phyloP scores from a whole-genome alignment of 768 basidiomycete species.

The Epithele typhae region DNA sequence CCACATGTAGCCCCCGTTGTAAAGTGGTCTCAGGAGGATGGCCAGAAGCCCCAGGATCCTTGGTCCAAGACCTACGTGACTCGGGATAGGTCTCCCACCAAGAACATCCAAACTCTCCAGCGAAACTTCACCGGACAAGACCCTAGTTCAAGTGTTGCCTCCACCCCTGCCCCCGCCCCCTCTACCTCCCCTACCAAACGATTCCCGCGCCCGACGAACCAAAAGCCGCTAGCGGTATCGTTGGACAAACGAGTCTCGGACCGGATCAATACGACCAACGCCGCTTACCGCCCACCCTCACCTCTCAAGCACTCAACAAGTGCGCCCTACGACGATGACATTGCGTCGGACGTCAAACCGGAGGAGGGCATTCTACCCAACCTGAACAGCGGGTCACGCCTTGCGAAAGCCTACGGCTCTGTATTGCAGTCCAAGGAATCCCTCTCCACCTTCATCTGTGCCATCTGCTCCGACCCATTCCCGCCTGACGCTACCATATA shows the following conservation, averaged over 20 bases:
- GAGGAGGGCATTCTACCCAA: slow-evolving; percentile 61
- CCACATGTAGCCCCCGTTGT: slow-evolving; percentile 56
- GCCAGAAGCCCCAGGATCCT: slow-evolving; percentile 50
- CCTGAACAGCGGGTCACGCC: slow-evolving; percentile 47
- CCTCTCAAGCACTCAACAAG: slow-evolving; percentile 42
- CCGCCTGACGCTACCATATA: slow-evolving; percentile 84
- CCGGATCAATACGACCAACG: slow-evolving; percentile 52
- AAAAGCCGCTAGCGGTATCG: slow-evolving; percentile 20
- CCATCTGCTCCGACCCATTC: slow-evolving; percentile 58
- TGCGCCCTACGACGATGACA: slow-evolving; percentile 22
- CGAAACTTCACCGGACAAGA: slow-evolving; percentile 5
- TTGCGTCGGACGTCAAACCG: slow-evolving; percentile 43
- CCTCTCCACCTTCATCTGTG: slow-evolving; percentile 65
- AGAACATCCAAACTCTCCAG: slow-evolving; percentile 5
- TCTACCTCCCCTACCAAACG: slow-evolving; percentile 36
- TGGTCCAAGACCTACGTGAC: slow-evolving; percentile 81
- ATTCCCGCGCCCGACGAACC: slow-evolving; percentile 45
- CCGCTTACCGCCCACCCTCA: slow-evolving; percentile 46
- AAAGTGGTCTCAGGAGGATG: slow-evolving; percentile 51
- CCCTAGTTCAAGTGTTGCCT: background rate
- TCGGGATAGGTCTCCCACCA: slow-evolving; percentile 44
- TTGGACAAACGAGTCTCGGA: slow-evolving; percentile 49
- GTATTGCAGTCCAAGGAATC: slow-evolving; percentile 76
- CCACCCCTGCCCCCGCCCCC: slow-evolving; percentile 1
- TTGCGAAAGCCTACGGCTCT: slow-evolving; percentile 82